These are phyloP conservation scores for Metarhizium sp. DNA, from an alignment of 2,329 filamentous ascomycete genomes.

Conservation along the genomic window DNA sequence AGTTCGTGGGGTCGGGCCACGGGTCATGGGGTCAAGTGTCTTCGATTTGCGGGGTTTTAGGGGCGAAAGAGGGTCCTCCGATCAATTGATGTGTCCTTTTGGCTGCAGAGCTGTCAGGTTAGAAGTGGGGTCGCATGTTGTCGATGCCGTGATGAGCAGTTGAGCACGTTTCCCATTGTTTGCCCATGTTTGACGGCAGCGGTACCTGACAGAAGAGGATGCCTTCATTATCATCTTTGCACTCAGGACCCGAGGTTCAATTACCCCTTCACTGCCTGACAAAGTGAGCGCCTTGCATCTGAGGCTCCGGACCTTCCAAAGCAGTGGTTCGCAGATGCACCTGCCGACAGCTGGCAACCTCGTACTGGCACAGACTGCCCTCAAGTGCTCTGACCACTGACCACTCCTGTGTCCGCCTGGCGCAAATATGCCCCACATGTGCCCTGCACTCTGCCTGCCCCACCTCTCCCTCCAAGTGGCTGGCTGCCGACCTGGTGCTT, in stretches of 20 bases:
- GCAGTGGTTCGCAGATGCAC: too few species aligned
- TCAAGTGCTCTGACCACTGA: too few species aligned
- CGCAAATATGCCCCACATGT: not conserved
- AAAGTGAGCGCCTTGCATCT: too few species aligned
- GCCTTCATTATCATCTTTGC: too few species aligned
- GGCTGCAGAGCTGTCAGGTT: not conserved
- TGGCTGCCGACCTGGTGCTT: not conserved
- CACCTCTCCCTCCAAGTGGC: not conserved
- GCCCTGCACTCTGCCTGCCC: not conserved
- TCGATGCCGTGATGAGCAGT: not conserved
- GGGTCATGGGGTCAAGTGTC: constrained; percentile 14
- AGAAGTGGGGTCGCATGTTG: not conserved
- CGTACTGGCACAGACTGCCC: too few species aligned
- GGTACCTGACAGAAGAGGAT: too few species aligned
- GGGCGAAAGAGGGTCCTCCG: constrained; percentile 1
- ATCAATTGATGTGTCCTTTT: not conserved
- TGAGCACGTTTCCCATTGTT: not conserved
- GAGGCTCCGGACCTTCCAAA: too few species aligned
- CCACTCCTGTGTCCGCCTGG: not conserved
- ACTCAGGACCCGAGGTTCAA: too few species aligned
- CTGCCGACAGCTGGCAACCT: too few species aligned
- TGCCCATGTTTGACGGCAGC: not conserved
- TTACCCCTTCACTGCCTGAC: too few species aligned
- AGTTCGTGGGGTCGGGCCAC: constrained; percentile 4
- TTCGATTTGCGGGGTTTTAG: constrained; percentile 18